Conservation (phyloP, 106 monocot species). For the Narthecium ossifragum region DNA sequence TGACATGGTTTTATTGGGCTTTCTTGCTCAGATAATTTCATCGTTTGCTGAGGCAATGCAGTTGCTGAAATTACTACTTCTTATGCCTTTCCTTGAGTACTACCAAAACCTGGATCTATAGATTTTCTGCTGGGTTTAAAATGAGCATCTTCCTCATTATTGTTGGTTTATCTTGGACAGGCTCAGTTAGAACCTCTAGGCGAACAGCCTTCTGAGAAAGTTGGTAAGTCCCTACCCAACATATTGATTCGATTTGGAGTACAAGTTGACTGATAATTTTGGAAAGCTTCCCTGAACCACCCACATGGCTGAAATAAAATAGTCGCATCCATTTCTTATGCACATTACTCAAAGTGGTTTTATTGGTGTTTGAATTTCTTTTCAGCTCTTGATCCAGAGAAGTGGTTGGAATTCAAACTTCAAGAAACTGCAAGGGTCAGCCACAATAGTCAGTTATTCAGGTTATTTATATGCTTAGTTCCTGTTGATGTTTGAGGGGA, state of each 20-base stretch:
- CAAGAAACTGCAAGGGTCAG: constrained; percentile 80
- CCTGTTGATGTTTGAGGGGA: not conserved
- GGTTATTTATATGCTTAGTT: constrained; percentile 28
- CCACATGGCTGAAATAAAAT: too few species aligned
- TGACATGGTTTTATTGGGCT: not conserved
- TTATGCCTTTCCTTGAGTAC: not conserved
- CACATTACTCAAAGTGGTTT: too few species aligned
- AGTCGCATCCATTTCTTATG: too few species aligned
- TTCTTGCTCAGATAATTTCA: not conserved
- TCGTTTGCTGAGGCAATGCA: not conserved
- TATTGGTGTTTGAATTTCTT: too few species aligned
- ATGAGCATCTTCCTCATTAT: not conserved
- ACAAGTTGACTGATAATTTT: not conserved
- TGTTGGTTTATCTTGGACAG: constrained; percentile 18
- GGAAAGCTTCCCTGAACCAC: too few species aligned
- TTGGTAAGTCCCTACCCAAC: constrained; percentile 38
- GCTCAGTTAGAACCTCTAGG: constrained; percentile 49
- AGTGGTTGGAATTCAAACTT: constrained; percentile 92
- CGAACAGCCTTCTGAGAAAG: constrained; percentile 35
- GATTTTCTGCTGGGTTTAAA: not conserved
- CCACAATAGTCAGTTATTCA: constrained; percentile 76
- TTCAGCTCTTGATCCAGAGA: constrained; percentile 69
- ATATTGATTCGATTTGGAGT: not conserved
- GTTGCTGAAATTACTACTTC: not conserved
- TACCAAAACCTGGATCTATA: not conserved